Conservation (phyloP, 106 monocot genomes). For the Acorus calamus region DNA sequence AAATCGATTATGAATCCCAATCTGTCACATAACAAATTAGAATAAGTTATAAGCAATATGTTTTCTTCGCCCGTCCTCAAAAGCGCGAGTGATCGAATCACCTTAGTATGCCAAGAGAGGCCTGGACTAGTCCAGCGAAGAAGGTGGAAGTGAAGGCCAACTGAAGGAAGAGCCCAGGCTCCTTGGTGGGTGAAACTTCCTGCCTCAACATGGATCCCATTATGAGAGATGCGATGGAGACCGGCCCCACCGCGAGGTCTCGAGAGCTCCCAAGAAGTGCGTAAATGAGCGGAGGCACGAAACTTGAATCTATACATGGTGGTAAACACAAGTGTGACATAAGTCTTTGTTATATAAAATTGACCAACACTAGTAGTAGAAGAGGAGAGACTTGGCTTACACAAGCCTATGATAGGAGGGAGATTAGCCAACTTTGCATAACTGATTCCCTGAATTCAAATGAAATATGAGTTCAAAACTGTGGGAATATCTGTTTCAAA, state of each 20-base stretch:
- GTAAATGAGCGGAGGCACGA: constrained; percentile 85
- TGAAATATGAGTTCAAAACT: not conserved
- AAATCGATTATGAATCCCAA: constrained; percentile 84
- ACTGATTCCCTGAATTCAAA: constrained; percentile 64
- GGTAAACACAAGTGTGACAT: not conserved
- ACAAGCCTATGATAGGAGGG: constrained; percentile 81
- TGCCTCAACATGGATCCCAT: constrained; percentile 82
- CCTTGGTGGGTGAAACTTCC: constrained; percentile 42
- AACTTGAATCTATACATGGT: constrained; percentile 58
- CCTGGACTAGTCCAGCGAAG: constrained; percentile 80
- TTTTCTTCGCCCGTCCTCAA: too few relatives aligned
- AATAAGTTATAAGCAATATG: too few relatives aligned
- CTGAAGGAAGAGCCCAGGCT: constrained; percentile 52
- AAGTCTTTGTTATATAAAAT: not conserved
- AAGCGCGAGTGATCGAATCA: not conserved
- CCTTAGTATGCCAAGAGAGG: constrained; percentile 77
- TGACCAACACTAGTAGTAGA: not conserved
- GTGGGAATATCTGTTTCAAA: not conserved
- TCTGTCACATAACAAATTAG: constrained; percentile 11
- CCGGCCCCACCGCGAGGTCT: constrained; percentile 80
- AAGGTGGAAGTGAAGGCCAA: constrained; percentile 84
- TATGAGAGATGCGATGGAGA: constrained; percentile 78
- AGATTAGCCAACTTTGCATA: constrained; percentile 82
- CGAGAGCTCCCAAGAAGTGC: constrained; percentile 83
- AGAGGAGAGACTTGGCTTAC: constrained; percentile 21